Evolutionary conservation across 2,329 filamentous ascomycete species (phyloP).

Genomic region (Tolypocladium tundrense): DNA sequence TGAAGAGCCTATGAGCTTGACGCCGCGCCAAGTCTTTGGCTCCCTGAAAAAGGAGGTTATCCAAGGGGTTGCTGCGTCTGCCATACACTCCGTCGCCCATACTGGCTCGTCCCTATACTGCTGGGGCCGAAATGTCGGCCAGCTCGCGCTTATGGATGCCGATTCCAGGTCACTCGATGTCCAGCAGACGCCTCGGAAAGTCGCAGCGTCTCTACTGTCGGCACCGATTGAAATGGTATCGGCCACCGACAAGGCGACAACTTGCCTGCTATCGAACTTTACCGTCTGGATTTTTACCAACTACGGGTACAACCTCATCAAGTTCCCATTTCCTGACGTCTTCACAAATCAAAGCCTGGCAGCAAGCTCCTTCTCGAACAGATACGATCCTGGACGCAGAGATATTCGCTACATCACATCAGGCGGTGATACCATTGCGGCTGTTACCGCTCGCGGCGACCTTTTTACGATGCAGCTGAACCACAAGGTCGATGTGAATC

Average conservation of each 20-base stretch:
- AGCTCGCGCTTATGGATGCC: conserved; percentile 87
- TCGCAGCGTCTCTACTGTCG: conserved; percentile 66
- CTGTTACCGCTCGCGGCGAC: conserved; percentile 73
- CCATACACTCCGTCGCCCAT: conserved; percentile 84
- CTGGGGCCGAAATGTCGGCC: conserved; percentile 91
- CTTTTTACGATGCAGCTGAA: conserved; percentile 77
- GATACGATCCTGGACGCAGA: conserved; percentile 54
- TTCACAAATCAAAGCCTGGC: conserved; percentile 61
- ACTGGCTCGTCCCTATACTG: conserved; percentile 76
- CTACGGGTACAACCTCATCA: conserved; percentile 87
- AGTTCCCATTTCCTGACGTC: conserved; percentile 64
- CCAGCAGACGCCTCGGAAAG: conserved; percentile 74
- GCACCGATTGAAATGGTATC: conserved; percentile 67
- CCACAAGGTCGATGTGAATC: conserved; percentile 51
- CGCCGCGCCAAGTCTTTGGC: conserved; percentile 84
- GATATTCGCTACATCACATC: conserved; percentile 67
- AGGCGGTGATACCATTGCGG: conserved; percentile 86
- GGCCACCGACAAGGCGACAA: conserved; percentile 84
- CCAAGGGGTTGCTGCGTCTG: conserved; percentile 75
- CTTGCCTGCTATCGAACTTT: conserved; percentile 73
- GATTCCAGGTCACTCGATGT: conserved; percentile 83
- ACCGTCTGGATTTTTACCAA: conserved; percentile 93
- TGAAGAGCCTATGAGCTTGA: conserved; percentile 71
- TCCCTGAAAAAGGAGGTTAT: conserved; percentile 78
- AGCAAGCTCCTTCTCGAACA: conserved; percentile 39